Base-by-base conservation (phyloP, 2,329 filamentous ascomycete genomes). In the Simplicillium sp. region DNA sequence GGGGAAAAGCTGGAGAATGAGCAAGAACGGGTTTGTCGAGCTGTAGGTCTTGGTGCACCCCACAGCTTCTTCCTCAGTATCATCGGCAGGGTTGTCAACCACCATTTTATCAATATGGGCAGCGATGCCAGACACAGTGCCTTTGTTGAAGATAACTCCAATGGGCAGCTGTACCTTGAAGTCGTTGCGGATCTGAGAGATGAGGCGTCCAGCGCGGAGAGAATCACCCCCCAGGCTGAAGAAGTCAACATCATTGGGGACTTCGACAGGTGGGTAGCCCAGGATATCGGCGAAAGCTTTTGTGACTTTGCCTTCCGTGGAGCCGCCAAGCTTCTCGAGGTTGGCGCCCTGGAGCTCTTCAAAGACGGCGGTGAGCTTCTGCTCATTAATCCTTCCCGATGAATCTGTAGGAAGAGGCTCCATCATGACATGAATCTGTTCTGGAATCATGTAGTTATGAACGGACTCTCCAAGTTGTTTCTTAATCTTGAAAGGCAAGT, bases 221-320 rank as follows among this genome's bases (percentile, higher is more conserved):
- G 70, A 75, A 48, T 77, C 71, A 14, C 74, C 72, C 6, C 72
- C 72, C 20, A 25, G 9, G 11, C 61, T 59, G 48, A 75, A 75
- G 49, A 75, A 75, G 49, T 74, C 68, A 0, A 66, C 65, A 2
- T 62, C 52, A 0, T 50, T 45, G 1, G 57, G 49, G 11, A 75
- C 56, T 2, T 70, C 64, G 3, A 54, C 52, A 1, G 56, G 48
- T 2, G 58, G 52, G 11, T 65, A 58, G 3, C 59, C 56, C 11
- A 77, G 57, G 3, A 73, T 60, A 3, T 63, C 52, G 7, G 68
- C 65, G 41, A 75, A 74, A 1, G 66, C 55, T 11, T 60, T 59
- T 7, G 61, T 49, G 3, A 75, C 61, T 25, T 59, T 60, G 7
- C 58, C 56, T 35, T 70, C 58, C 3, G 50, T 58, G 4, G 53